Evolutionary conservation across 495 filamentous ascomycete genomes (phyloP).

Genomic region (Aspergillus olivimuriae): DNA sequence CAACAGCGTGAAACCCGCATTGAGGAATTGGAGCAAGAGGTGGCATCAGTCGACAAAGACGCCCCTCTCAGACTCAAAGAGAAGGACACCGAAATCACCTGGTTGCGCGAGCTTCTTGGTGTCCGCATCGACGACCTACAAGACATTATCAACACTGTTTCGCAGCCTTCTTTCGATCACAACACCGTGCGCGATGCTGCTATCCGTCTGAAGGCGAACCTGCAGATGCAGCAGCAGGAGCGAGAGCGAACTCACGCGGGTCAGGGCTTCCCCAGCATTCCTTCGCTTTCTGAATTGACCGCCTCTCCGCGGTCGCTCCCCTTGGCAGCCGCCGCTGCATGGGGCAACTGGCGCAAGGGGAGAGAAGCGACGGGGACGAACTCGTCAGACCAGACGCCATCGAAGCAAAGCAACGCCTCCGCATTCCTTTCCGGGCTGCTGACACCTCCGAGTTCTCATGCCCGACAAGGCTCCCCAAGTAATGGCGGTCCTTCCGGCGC

Average conservation of each 20-base stretch:
- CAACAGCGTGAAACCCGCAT: conserved; percentile 87
- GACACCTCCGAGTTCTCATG: conserved; percentile 70
- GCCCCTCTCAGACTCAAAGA: conserved; percentile 76
- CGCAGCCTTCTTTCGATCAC: conserved; percentile 64
- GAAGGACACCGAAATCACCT: conserved; percentile 86
- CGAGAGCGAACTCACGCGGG: conserved; percentile 61
- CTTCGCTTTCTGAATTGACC: conserved; percentile 55
- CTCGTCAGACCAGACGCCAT: conserved; percentile 55
- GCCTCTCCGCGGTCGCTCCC: conserved; percentile 75
- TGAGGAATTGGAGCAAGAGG: conserved; percentile 72
- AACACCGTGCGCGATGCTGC: conserved; percentile 78
- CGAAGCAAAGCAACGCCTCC: conserved; percentile 47
- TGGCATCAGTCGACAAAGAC: conserved; percentile 61
- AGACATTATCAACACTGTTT: conserved; percentile 80
- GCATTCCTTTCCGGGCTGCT: conserved; percentile 67
- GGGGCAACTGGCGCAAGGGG: conserved; percentile 75
- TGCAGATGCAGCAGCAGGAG: conserved; percentile 97
- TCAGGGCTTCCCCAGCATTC: conserved; percentile 44
- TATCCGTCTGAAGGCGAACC: conserved; percentile 84
- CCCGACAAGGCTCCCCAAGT: conserved; percentile 50
- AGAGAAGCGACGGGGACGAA: conserved; percentile 40
- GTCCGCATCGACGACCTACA: conserved; percentile 86
- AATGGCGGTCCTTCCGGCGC: conserved; percentile 36
- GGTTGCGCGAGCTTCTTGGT: conserved; percentile 89
- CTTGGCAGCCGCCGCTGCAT: conserved; percentile 74